Conservation (phyloP, 306 rosid genomes). For the Quercus berberidifolia region DNA sequence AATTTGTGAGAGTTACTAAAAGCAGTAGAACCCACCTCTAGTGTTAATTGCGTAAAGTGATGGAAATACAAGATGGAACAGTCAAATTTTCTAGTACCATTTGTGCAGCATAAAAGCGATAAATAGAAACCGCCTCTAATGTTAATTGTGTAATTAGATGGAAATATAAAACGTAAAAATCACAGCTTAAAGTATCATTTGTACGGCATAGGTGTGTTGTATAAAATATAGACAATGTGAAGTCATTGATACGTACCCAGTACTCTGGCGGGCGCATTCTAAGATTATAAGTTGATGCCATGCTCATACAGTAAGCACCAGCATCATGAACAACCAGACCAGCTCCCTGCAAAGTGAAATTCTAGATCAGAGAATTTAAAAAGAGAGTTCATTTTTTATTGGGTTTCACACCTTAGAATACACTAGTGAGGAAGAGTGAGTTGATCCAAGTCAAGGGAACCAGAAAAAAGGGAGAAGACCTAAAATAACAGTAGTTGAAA, state of each 20-base stretch:
- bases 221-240: background rate
- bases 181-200: background rate
- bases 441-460: too few relatives aligned
- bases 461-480: too few relatives aligned
- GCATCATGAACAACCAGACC: slow-evolving; percentile 98
- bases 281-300: slow-evolving; percentile 97
- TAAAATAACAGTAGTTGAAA: too few relatives aligned
- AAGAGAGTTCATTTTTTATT: background rate
- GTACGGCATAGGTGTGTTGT: background rate
- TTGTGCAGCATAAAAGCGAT: background rate
- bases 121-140: background rate
- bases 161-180: background rate
- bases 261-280: slow-evolving; percentile 97
- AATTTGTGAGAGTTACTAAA: background rate
- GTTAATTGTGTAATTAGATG: background rate
- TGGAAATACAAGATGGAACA: background rate
- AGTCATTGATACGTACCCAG: slow-evolving; percentile 55
- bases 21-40: background rate
- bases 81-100: background rate
- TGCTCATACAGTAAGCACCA: slow-evolving; percentile 98
- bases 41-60: background rate
- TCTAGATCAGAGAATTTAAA: slow-evolving; percentile 15
- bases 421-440: too few relatives aligned
- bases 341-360: slow-evolving; percentile 60
- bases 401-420: too few relatives aligned